Evolutionary conservation across 306 rosid species (phyloP).

Genomic region (Albizia julibrissin): DNA sequence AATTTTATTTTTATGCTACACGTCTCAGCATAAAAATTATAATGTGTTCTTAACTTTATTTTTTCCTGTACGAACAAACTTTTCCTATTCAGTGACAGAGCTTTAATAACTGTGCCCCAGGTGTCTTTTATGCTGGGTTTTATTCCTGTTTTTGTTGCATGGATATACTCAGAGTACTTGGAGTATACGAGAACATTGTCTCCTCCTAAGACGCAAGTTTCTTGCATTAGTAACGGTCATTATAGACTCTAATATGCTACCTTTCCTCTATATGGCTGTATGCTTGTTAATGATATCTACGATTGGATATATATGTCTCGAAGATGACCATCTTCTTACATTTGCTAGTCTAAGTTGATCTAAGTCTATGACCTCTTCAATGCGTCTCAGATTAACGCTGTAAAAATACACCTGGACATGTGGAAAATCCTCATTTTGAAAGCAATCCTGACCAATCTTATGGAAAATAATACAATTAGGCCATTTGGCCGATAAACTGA

Average conservation of each 20-base stretch:
- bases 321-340: neutral
- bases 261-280: neutral
- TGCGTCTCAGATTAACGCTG: neutral
- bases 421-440: neutral
- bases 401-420: neutral
- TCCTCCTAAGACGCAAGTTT: conserved; percentile 58
- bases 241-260: conserved; percentile 1
- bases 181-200: conserved; percentile 53
- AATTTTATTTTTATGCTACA: conserved; percentile 4
- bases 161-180: conserved; percentile 69
- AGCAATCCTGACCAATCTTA: neutral
- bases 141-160: conserved; percentile 61
- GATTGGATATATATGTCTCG: neutral
- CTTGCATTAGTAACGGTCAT: neutral
- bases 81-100: neutral
- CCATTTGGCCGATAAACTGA: neutral
- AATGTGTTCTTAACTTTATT: neutral
- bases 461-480: neutral
- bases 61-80: conserved; percentile 1
- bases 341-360: neutral
- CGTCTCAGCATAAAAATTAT: neutral
- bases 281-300: neutral
- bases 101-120: conserved; percentile 34
- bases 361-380: neutral
- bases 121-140: conserved; percentile 63